Base-by-base conservation (phyloP, 805 yeast species). In the Alloascoidea hylecoeti region DNA sequence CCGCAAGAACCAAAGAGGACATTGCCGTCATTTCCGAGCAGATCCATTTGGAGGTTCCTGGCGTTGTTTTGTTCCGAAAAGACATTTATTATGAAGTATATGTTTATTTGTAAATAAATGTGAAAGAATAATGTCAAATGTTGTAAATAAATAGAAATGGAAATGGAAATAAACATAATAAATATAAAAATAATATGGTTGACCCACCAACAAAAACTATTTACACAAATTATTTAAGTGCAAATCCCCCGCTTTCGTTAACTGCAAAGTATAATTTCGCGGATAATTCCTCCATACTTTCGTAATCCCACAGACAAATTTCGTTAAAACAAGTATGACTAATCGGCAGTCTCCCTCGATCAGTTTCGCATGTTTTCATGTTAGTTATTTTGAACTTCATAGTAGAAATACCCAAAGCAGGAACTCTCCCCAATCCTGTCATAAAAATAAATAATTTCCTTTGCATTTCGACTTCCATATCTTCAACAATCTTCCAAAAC, bases 271-370 rank as follows among this genome's bases (percentile, higher is more conserved):
- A 51, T 41, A 89, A 55, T 55, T 83, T 88, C 1, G 50, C 39
- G 34, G 58, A 53, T 38, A 92, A 58, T 43, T 70, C 72, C n/a
- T 67, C 71, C 42, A 62, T 60, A 4, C 70, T 51, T 12, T 57
- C 46, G 53, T 89, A 89, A 28, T 75, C 75, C 55, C 75, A 80
- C 4, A 92, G 46, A 39, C 89, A 79, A 16, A 89, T 53, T 60
- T 89, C 95, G 52, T 89, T 92, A 61, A 92, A 89, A 49, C 98
- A 89, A 0, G 97, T 92, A 52, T 89, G 97, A 0, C 96, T 85
- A 13, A 79, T 61, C 0, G 97, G 97, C 14, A 88, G 57, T 36
- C 78, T 61, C 1, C 68, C 63, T 28, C 60, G 53, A 43, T 65
- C 70, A n/a, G n/a, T n/a, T n/a, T n/a, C n/a, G n/a, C n/a, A n/a